Percentiles rank a stretch among this genome's conserved stretches.
Conservation (phyloP, 306 rosid species). For the Pterocarpus santalinus region DNA sequence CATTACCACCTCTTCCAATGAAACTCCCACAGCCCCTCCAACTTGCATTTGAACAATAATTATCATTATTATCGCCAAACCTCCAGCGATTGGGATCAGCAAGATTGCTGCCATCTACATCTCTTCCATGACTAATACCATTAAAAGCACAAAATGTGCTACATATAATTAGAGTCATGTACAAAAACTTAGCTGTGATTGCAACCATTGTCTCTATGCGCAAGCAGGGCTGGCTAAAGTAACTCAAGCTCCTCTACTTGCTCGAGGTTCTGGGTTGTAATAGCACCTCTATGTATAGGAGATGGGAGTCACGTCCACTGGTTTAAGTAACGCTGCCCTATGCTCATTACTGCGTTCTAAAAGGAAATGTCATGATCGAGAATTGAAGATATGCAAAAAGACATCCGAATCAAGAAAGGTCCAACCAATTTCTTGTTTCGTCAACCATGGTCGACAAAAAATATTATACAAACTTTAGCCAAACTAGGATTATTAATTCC, state of each 20-base stretch:
- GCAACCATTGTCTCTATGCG: slow-evolving; percentile 32
- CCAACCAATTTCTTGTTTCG: too few relatives aligned
- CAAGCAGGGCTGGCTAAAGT: slow-evolving; percentile 16
- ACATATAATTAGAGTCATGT: slow-evolving; percentile 32
- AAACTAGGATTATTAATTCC: too few relatives aligned
- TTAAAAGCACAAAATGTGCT: slow-evolving; percentile 36
- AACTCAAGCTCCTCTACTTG: slow-evolving; percentile 30
- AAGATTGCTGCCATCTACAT: slow-evolving; percentile 37
- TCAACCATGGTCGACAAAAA: too few relatives aligned
- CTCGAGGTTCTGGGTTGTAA: slow-evolving; percentile 9
- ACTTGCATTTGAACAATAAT: slow-evolving; percentile 47
- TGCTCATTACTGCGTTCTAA: too few relatives aligned
- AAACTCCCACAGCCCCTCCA: slow-evolving; percentile 61
- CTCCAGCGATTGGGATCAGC: slow-evolving; percentile 49
- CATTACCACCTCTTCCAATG: slow-evolving; percentile 42
- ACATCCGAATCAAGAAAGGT: too few relatives aligned
- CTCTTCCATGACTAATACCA: slow-evolving; percentile 44
- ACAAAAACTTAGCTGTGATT: slow-evolving; percentile 20
- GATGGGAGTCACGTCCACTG: not conserved
- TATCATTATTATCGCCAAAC: slow-evolving; percentile 31
- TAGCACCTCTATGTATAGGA: slow-evolving; percentile 38
- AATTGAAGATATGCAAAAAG: too few relatives aligned
- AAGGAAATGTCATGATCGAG: too few relatives aligned
- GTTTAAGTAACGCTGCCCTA: not conserved
- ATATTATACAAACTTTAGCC: too few relatives aligned